Percentiles rank a stretch among this genome's conserved stretches.
phyloP scores from a whole-genome alignment of 768 basidiomycete genomes.

The Auricularia sp. region DNA sequence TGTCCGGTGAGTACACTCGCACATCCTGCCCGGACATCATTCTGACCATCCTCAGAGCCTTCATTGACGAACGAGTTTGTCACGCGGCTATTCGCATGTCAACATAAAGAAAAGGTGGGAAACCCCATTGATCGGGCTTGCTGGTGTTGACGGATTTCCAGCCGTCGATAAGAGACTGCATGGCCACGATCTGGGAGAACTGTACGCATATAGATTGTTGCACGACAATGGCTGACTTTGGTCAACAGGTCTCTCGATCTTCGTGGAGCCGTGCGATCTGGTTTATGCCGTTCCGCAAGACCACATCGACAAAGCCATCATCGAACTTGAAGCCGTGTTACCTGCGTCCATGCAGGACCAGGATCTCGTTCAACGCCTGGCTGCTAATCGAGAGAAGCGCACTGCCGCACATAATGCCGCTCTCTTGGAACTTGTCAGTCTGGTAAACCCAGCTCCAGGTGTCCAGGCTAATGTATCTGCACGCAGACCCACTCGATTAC shows the following conservation, averaged over 20 bases:
- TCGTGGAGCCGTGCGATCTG: conserved; percentile 51
- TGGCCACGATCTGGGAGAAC: conserved; percentile 53
- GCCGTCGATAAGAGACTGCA: conserved; percentile 69
- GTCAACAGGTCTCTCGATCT: conserved; percentile 43
- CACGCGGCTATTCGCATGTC: conserved; percentile 54
- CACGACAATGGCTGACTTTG: neutral
- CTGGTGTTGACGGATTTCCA: conserved; percentile 15
- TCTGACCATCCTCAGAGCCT: conserved; percentile 41
- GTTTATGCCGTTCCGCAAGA: conserved; percentile 42
- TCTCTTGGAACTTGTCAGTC: conserved; percentile 33
- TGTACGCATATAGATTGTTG: conserved; percentile 28
- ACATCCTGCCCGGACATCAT: conserved; percentile 4
- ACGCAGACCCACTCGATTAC: conserved; percentile 36
- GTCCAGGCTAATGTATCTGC: conserved; percentile 1
- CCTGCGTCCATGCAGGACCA: conserved; percentile 22
- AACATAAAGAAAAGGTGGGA: conserved; percentile 73
- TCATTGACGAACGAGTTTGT: conserved; percentile 49
- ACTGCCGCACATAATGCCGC: conserved; percentile 31
- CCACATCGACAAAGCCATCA: conserved; percentile 28
- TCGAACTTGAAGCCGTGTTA: conserved; percentile 29
- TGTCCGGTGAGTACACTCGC: conserved; percentile 22
- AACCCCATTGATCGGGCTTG: neutral
- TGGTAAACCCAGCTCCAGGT: neutral
- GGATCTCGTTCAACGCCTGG: conserved; percentile 30
- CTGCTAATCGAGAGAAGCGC: conserved; percentile 37